Percentiles rank a stretch among this genome's conserved stretches.
These are phyloP conservation scores for Notholithocarpus densiflorus DNA, from an alignment of 306 rosid species.

Conservation along the genomic window DNA sequence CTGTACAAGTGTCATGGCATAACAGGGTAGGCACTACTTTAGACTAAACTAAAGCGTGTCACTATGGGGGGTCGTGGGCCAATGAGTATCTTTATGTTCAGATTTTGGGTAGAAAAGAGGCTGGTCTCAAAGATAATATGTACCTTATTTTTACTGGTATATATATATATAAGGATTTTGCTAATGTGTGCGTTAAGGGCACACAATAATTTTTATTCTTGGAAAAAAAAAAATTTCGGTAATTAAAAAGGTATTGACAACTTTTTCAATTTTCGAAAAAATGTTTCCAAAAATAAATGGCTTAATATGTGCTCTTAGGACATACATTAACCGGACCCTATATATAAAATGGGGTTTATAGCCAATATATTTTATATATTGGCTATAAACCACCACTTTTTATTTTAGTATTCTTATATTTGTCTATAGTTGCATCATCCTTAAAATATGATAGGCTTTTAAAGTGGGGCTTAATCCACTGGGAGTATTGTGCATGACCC, in stretches of 20 bases:
- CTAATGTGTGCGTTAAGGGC: too few relatives aligned
- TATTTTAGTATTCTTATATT: slow-evolving; percentile 1
- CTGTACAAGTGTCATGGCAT: slow-evolving; percentile 30
- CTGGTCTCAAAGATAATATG: too few relatives aligned
- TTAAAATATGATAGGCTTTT: background rate
- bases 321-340: too few relatives aligned
- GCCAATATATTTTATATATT: too few relatives aligned
- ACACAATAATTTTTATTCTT: too few relatives aligned
- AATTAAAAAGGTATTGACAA: too few relatives aligned
- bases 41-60: slow-evolving; percentile 18
- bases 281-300: accelerated
- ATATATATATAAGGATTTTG: too few relatives aligned
- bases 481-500: too few relatives aligned
- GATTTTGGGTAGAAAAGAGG: background rate
- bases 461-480: background rate
- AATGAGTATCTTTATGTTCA: slow-evolving; percentile 7
- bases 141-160: background rate
- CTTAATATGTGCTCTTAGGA: too few relatives aligned
- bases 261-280: accelerated
- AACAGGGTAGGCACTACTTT: slow-evolving; percentile 23
- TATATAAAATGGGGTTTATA: too few relatives aligned
- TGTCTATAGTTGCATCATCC: slow-evolving; percentile 3
- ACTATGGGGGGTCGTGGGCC: slow-evolving; percentile 11
- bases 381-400: background rate
- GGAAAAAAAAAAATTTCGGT: too few relatives aligned